These are phyloP conservation scores for Amanita rubescens DNA, from an alignment of 768 basidiomycete species.

Conservation along the genomic window DNA sequence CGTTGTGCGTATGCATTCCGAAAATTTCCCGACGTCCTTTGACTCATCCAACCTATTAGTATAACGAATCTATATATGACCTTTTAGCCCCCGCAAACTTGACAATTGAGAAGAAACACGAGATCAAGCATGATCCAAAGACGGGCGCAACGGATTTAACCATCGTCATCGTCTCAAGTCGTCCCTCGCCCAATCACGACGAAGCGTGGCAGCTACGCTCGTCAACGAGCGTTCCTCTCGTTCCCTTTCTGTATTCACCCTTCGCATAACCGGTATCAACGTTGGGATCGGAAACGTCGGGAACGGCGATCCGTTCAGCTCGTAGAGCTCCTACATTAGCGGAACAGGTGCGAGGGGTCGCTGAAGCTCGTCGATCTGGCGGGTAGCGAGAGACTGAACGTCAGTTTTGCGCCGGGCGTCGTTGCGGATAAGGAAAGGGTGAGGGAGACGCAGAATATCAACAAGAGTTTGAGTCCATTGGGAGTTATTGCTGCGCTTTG, in stretches of 20 bases:
- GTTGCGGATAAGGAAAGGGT: conserved; percentile 61
- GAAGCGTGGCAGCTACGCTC: conserved; percentile 85
- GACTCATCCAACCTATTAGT: conserved; percentile 43
- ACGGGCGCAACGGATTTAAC: conserved; percentile 74
- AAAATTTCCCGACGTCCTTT: background rate
- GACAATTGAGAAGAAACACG: conserved; percentile 78
- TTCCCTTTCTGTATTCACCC: conserved; percentile 90
- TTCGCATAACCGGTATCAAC: conserved; percentile 90
- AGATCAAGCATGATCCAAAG: too few relatives aligned
- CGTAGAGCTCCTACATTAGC: conserved; percentile 14
- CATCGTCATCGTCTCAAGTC: conserved; percentile 73
- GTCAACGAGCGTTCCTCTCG: conserved; percentile 96
- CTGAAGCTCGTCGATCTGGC: too few relatives aligned
- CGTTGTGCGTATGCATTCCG: conserved; percentile 47
- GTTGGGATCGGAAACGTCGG: conserved; percentile 24
- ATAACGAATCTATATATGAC: conserved; percentile 96
- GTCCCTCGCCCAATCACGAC: conserved; percentile 67
- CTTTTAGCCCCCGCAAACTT: too few relatives aligned
- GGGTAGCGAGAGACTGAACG: conserved; percentile 89
- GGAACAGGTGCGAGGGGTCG: conserved; percentile 68
- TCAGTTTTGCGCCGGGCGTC: conserved; percentile 87
- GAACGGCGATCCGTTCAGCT: background rate
- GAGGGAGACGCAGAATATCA: conserved; percentile 85
- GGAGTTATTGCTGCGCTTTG: conserved; percentile 91
- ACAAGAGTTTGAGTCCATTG: conserved; percentile 84